Percentiles rank a stretch among this genome's conserved stretches.
Conservation (phyloP, 1,284 basidiomycete genomes). For the Bjerkandera adusta region DNA sequence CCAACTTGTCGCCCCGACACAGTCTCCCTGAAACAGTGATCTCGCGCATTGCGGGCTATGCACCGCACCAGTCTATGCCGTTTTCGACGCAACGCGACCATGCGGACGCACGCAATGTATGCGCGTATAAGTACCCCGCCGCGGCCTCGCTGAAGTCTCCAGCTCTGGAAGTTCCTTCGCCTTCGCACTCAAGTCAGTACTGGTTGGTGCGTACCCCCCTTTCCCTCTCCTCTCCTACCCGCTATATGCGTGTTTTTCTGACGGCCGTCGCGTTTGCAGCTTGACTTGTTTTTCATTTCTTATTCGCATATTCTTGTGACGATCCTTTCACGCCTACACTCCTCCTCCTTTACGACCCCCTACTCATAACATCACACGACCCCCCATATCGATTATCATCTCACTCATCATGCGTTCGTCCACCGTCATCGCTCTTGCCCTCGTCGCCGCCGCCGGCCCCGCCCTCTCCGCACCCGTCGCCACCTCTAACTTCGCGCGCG, state of each 20-base stretch:
- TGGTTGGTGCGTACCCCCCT: slow-evolving; percentile 4
- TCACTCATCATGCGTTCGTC: slow-evolving; percentile 5
- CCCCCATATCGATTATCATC: not conserved
- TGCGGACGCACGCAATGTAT: too few relatives aligned
- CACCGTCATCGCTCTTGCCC: slow-evolving; percentile 4
- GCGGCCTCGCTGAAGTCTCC: not conserved
- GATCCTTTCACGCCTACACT: slow-evolving; percentile 1
- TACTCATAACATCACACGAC: not conserved
- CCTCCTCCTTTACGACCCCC: not conserved
- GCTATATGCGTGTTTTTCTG: not conserved
- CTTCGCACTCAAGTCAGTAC: slow-evolving; percentile 11
- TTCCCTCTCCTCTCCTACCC: not conserved
- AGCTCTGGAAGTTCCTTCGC: slow-evolving; percentile 10
- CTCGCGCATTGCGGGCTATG: too few relatives aligned
- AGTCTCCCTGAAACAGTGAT: too few relatives aligned
- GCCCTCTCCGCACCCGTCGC: not conserved
- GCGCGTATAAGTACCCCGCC: slow-evolving; percentile 3
- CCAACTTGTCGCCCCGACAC: too few relatives aligned
- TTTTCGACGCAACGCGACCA: too few relatives aligned
- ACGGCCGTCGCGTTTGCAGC: not conserved
- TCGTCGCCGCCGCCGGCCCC: slow-evolving; percentile 6
- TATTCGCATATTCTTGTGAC: slow-evolving; percentile 7
- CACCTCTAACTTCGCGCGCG: slow-evolving; percentile 1
- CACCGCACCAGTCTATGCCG: too few relatives aligned
- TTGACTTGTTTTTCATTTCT: slow-evolving; percentile 5